A percentile compares a stretch with the other conserved stretches of the same genome.
Conservation (phyloP, 1,139 yeast species). For the Sugiyamaella neomexicana region DNA sequence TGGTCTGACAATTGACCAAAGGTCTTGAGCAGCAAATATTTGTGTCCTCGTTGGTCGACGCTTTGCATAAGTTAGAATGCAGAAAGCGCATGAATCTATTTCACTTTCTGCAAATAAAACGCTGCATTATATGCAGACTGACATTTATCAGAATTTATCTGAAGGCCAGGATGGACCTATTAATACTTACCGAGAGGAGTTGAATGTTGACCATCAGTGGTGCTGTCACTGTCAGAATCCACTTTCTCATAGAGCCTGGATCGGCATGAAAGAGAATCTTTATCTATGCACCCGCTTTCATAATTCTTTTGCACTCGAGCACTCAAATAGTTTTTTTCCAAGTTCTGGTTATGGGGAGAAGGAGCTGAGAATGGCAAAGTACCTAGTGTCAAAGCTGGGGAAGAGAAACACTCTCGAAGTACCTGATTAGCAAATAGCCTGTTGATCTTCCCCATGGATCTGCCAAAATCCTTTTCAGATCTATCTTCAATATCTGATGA, state of each 20-base stretch:
- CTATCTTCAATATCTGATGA: neutral
- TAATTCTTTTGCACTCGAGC: neutral
- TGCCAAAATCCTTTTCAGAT: neutral
- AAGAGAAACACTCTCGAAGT: constrained; percentile 2
- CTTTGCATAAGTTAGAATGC: constrained; percentile 9
- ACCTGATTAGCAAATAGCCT: neutral
- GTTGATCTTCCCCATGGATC: neutral
- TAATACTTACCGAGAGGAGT: constrained; percentile 8
- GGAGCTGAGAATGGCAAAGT: constrained; percentile 7
- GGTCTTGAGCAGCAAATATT: neutral
- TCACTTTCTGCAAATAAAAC: neutral
- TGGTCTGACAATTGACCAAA: neutral
- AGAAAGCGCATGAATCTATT: constrained; percentile 5
- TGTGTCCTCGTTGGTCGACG: neutral
- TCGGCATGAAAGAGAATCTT: constrained; percentile 1
- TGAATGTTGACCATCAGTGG: neutral
- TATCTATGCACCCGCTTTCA: neutral
- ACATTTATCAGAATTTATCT: too few relatives aligned
- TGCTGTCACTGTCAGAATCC: neutral
- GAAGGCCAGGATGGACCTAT: neutral
- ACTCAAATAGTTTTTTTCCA: constrained; percentile 4
- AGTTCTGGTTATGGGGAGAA: neutral
- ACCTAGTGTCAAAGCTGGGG: constrained; percentile 1
- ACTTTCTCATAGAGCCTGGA: neutral
- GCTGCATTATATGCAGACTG: neutral